These are phyloP conservation scores for Aquilaria yunnanensis DNA, from an alignment of 345 rosid species.

Conservation along the genomic window DNA sequence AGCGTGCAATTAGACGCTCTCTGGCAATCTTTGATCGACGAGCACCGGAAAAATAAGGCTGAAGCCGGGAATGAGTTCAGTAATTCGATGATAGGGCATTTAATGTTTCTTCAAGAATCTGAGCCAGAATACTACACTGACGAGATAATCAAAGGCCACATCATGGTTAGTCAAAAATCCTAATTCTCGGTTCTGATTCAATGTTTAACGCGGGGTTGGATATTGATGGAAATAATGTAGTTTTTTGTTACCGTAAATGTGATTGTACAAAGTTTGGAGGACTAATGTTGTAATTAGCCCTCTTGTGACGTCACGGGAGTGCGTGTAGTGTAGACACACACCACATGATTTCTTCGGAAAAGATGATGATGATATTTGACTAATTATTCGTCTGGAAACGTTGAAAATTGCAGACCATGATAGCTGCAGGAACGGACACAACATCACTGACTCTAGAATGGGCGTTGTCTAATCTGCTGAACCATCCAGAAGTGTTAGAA, in stretches of 20 bases:
- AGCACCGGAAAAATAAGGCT: conserved; percentile 24
- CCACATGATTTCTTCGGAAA: too few species aligned
- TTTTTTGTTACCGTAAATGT: not conserved
- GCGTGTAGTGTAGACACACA: too few species aligned
- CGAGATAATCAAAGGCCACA: conserved; percentile 49
- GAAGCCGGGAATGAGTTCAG: conserved; percentile 2
- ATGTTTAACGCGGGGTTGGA: not conserved
- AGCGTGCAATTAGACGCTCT: conserved; percentile 25
- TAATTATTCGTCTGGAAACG: too few species aligned
- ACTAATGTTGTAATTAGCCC: too few species aligned
- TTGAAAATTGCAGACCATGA: conserved; percentile 15
- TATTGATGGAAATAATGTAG: not conserved
- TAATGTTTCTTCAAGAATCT: conserved; percentile 36
- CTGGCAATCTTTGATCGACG: conserved; percentile 42
- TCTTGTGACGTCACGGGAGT: too few species aligned
- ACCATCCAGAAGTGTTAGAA: conserved; percentile 25
- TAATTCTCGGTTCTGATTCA: not conserved
- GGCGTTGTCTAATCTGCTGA: conserved; percentile 42
- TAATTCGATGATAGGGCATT: conserved; percentile 48
- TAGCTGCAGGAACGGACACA: conserved; percentile 46
- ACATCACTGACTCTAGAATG: conserved; percentile 48
- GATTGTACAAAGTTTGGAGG: not conserved
- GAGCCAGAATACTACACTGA: conserved; percentile 43
- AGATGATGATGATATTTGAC: too few species aligned
- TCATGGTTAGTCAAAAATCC: conserved; percentile 14